Base-by-base conservation (phyloP, 495 filamentous ascomycete species). In the Aspergillus nidulans region DNA sequence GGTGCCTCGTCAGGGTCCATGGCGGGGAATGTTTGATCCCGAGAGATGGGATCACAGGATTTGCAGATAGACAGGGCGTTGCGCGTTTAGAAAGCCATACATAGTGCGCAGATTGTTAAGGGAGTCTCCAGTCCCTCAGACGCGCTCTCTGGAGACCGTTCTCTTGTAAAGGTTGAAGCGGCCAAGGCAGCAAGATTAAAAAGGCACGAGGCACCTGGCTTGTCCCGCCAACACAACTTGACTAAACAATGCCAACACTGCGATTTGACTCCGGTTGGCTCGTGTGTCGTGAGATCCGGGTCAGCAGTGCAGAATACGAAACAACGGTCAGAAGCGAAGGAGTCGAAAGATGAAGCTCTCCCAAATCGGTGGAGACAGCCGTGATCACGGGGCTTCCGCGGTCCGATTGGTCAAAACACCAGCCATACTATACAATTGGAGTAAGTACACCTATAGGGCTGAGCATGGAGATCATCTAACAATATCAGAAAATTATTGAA, bases 1-100 rank as follows among this genome's bases (percentile, higher is more conserved):
- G 74, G 71, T 50, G 63, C 70, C 59, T 77, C 74, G 32, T 74
- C 70, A 49, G 69, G 60, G 55, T 74, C 71, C 72, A 75, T 75
- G 36, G 47, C 50, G 44, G 44, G 24, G 26, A 53, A 16, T 10
- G 16, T 16, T n/a, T 28, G 15, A 18, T 6, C 46, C 18, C n/a
- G 7, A 7, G 24, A 19, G 8, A 18, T 26, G 18, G 26, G n/a
- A 21, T 49, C 28, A 26, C 28, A n/a, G 32, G 38, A 12, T 20
- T 20, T 40, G 30, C 34, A 8, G 49, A 23, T 50, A 32, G 44
- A 55, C 45, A 21, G 41, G 28, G 21, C 44, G 49, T 53, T 16
- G 47, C 15, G 26, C 21, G 52, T n/a, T 57, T 59, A 49, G 54
- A 54, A 19, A 26, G 55, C 24, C 34, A 61, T 64, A 52, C 62